phyloP scores from a whole-genome alignment of 129 eudicot genomes.

The Flaveria sonorensis region DNA sequence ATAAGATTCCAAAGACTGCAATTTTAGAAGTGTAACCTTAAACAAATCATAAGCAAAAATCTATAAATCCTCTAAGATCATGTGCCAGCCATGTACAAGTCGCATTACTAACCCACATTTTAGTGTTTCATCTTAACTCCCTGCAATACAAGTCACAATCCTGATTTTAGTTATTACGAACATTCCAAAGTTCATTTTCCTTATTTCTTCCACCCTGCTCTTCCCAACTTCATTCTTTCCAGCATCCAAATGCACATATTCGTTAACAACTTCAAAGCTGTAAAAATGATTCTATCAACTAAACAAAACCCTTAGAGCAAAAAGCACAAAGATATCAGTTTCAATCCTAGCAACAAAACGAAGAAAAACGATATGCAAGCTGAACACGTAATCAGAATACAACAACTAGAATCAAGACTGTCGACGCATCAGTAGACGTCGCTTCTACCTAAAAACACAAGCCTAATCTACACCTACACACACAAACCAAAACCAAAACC shows the following conservation, averaged over 20 bases:
- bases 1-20: neutral
- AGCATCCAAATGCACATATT: neutral
- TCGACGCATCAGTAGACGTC: neutral
- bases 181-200: neutral
- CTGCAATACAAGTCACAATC: neutral
- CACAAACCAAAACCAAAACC: conserved; percentile 18
- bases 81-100: neutral
- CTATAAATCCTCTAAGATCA: neutral
- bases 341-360: neutral
- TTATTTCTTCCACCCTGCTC: neutral
- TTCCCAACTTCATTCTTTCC: no score
- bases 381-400: neutral
- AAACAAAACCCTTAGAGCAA: neutral
- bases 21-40: no score
- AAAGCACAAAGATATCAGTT: neutral
- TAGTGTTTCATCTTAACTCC: neutral
- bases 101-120: neutral
- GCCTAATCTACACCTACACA: neutral
- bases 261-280: neutral
- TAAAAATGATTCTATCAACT: neutral
- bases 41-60: no score
- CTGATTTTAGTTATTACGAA: neutral
- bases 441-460: neutral
- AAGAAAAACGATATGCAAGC: neutral
- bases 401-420: neutral